Base-by-base conservation (phyloP, 2,329 filamentous ascomycete genomes). In the Fusarium irregulare region DNA sequence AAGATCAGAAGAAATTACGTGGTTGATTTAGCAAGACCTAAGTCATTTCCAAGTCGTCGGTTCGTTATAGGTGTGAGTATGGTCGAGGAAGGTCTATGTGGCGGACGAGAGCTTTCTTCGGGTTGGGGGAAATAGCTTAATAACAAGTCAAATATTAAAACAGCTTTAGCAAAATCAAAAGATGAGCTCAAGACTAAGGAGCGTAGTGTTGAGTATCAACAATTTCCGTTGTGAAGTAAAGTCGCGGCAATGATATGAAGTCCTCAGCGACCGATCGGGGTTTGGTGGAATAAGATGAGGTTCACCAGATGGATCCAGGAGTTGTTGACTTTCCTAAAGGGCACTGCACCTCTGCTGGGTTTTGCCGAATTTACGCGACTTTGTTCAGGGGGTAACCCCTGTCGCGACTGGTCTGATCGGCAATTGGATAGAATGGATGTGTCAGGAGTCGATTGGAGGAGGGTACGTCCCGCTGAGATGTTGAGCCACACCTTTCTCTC, bases 11-110 rank as follows among this genome's bases (percentile, higher is more conserved):
- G 60, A 66, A 61, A 55, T 57, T 49, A 53, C 61, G 56, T 65
- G 57, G 60, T 60, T 57, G 60, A 55, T 64, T 73, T 67, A 76
- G 64, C 53, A 67, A 53, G 65, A 66, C 57, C 46, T 28, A 64
- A 69, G 64, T 77, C 76, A 78, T 78, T 70, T 78, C 76, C 75
- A 75, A 68, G 61, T 62, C 50, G 56, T 64, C 58, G 67, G 50
- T 60, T 70, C 56, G 62, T 37, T 37, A 37, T 37, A 37, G 34
- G 42, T 50, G 60, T 64, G 42, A 59, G 34, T 50, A 47, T 49
- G 27, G 58, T 71, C 56, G 56, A 64, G 46, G 62, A 61, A 41
- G 56, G 50, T 49, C 14, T 61, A 46, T 64, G 46, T 65, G 45
- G 51, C 59, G 65, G 59, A 45, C 40, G 54, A 48, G 60, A 63